Evolutionary conservation across 345 rosid genomes (phyloP), one percentile per base, ranked within the genome.

Genomic region (Trapa incisa): DNA sequence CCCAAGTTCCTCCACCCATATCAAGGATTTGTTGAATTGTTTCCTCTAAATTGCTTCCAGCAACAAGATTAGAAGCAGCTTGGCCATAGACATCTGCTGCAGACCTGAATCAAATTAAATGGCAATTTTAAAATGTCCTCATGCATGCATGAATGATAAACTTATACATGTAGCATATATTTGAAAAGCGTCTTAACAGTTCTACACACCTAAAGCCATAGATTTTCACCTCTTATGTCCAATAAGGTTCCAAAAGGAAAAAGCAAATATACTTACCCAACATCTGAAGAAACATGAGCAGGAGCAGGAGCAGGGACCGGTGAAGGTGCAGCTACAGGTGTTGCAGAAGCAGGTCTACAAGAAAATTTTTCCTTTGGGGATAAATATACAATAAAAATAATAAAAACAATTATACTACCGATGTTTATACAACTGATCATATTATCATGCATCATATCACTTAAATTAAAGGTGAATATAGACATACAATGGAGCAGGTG

Each of bases 1-100:
- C 93, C 97, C 97, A 91, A 13, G 79, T 80, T 65, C 97, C 96
- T 68, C 96, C 97, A 66, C 97, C 99, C 89, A 94, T 87, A 74
- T 91, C 97, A 78, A 94, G 81, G 79, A 94, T 94, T 72, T 94
- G 90, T 78, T 91, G 96, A 70, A 94, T 77, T 62, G 87, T 65
- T 71, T 85, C 91, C 75, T 94, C 91, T 69, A 94, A 76, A 73
- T 86, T 85, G 70, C 50, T 89, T 71, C 95, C 99, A 13, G 92
- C 96, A 47, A 92, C 95, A 65, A 94, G 79, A 79, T 76, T 91
- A 8, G 97, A 88, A 69, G 99, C 96, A 52, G 96, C 97, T 75
- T 83, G 87, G 69, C 87, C 96, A 70, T 85, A 85, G 41, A 78
- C 81, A 82, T 80, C 83, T 67, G 79, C 50, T 35, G 79, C 87